Conservation (phyloP, 2,329 filamentous ascomycete genomes). For the Aureobasidium pullulans region DNA sequence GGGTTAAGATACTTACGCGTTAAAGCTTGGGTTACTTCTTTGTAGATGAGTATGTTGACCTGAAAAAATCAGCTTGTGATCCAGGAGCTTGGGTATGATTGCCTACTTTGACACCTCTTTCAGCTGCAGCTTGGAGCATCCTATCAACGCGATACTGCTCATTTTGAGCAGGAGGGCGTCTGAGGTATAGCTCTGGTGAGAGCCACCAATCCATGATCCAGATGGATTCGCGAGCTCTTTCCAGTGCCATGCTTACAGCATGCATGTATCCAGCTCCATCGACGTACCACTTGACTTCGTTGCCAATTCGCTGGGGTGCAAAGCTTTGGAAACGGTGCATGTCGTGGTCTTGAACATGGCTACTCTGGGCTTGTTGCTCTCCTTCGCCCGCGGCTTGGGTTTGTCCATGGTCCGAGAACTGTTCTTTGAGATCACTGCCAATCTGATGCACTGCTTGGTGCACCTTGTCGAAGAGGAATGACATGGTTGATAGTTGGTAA, state of each 20-base stretch:
- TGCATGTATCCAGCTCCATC: slow-evolving; percentile 80
- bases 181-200: slow-evolving; percentile 78
- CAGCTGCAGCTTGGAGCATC: slow-evolving; percentile 72
- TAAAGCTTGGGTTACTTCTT: slow-evolving; percentile 70
- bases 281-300: slow-evolving; percentile 82
- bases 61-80: not conserved
- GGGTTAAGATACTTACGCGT: slow-evolving; percentile 56
- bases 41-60: slow-evolving; percentile 11
- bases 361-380: slow-evolving; percentile 39
- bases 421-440: slow-evolving; percentile 44
- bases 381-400: slow-evolving; percentile 24
- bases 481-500: slow-evolving; percentile 21
- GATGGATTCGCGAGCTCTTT: slow-evolving; percentile 68
- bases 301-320: slow-evolving; percentile 62
- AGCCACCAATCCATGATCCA: slow-evolving; percentile 91
- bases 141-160: slow-evolving; percentile 77
- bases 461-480: slow-evolving; percentile 47
- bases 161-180: slow-evolving; percentile 72
- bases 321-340: slow-evolving; percentile 56
- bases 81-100: slow-evolving; percentile 60
- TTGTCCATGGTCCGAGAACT: slow-evolving; percentile 32
- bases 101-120: slow-evolving; percentile 76
- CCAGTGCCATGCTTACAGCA: slow-evolving; percentile 72
- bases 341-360: slow-evolving; percentile 33
- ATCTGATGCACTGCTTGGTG: slow-evolving; percentile 45